Percentiles rank a stretch among this genome's conserved stretches.
phyloP scores from a whole-genome alignment of 2,329 filamentous ascomycete species.

The Colletotrichum phormii region DNA sequence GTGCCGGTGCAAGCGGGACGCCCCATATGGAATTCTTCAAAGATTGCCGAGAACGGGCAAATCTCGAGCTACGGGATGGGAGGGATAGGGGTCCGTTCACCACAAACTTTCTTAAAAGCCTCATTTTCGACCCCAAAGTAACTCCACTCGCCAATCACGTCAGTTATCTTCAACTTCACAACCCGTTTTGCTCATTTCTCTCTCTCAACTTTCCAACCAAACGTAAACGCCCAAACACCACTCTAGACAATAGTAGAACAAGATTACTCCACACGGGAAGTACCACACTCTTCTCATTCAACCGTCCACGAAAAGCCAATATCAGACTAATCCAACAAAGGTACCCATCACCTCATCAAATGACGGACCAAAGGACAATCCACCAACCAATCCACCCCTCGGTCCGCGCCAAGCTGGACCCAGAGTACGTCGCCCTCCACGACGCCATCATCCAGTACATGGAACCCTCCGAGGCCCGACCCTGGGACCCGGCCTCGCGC shows the following conservation, averaged over 20 bases:
- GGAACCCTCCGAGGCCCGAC: constrained; percentile 45
- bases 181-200: background rate
- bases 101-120: constrained; percentile 10
- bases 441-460: constrained; percentile 51
- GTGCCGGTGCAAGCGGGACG: background rate
- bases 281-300: background rate
- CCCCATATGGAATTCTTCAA: background rate
- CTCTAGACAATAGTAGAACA: no score
- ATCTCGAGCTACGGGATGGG: background rate
- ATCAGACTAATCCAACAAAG: no score
- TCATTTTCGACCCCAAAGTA: background rate
- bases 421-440: constrained; percentile 52
- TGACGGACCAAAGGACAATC: constrained; percentile 25
- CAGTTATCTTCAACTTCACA: background rate
- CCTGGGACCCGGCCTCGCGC: constrained; percentile 45
- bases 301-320: no score
- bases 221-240: background rate
- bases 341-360: background rate
- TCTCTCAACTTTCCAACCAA: background rate
- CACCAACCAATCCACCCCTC: constrained; percentile 49
- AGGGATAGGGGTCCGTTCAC: background rate
- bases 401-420: constrained; percentile 47
- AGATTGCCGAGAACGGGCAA: background rate
- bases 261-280: no score
- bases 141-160: background rate